Conservation (phyloP, 257 asterid species). For the Perilla frutescens region DNA sequence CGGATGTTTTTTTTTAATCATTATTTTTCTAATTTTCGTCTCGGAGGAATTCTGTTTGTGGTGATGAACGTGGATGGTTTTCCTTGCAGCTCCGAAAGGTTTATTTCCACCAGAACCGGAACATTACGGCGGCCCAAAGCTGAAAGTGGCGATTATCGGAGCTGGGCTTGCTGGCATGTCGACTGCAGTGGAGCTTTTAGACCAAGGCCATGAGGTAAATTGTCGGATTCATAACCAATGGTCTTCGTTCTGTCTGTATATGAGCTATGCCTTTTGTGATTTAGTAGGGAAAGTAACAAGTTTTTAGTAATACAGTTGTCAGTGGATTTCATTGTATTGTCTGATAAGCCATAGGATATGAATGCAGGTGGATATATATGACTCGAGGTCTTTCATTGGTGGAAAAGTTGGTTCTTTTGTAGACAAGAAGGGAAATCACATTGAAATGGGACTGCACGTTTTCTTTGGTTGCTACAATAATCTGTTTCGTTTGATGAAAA, state of each 20-base stretch:
- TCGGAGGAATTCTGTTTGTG: not conserved
- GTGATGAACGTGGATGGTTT: conserved; percentile 24
- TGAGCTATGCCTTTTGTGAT: not conserved
- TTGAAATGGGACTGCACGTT: conserved; percentile 98
- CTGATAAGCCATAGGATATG: not conserved
- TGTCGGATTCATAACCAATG: not conserved
- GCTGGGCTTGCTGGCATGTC: conserved; percentile 99
- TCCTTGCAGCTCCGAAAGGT: conserved; percentile 91
- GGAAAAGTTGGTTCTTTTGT: conserved; percentile 99
- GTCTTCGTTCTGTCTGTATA: not conserved
- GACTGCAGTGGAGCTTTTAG: conserved; percentile 98
- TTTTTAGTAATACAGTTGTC: conserved; percentile 5
- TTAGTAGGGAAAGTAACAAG: not conserved
- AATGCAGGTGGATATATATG: conserved; percentile 96
- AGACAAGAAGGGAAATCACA: conserved; percentile 87
- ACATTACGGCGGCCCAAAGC: conserved; percentile 92
- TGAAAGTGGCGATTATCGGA: conserved; percentile 94
- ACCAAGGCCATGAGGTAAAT: conserved; percentile 97
- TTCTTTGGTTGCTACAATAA: conserved; percentile 98
- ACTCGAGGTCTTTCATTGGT: conserved; percentile 85
- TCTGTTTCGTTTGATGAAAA: conserved; percentile 94
- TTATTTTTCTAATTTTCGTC: not conserved
- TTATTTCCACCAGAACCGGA: conserved; percentile 97
- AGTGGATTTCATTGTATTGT: conserved; percentile 19
- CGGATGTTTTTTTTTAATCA: not conserved